A percentile compares a stretch with the other conserved stretches of the same genome.
phyloP scores from a whole-genome alignment of 495 filamentous ascomycete species.

The Talaromyces ruber region DNA sequence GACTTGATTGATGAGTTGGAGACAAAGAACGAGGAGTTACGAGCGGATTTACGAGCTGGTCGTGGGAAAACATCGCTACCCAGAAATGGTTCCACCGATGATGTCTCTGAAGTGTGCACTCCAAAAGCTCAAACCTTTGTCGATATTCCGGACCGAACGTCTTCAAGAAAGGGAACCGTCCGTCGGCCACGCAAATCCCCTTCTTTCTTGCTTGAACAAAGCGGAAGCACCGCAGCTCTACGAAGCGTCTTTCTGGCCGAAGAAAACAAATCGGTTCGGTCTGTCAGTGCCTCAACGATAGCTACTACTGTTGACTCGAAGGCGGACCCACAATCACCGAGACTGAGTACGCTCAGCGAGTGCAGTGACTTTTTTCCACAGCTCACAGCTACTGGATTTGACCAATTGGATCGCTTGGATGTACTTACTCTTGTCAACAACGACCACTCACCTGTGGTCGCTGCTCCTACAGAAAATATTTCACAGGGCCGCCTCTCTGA shows the following conservation, averaged over 20 bases:
- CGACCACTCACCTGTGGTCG: neutral
- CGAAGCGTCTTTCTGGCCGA: slow-evolving; percentile 53
- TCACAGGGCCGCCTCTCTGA: neutral
- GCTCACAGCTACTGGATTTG: slow-evolving; percentile 13
- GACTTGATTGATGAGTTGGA: slow-evolving; percentile 71
- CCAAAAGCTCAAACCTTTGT: slow-evolving; percentile 18
- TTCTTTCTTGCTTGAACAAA: slow-evolving; percentile 57
- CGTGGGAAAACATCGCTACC: slow-evolving; percentile 15
- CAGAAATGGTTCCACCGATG: slow-evolving; percentile 14
- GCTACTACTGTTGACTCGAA: slow-evolving; percentile 30
- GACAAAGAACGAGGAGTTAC: slow-evolving; percentile 51
- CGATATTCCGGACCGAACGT: slow-evolving; percentile 34
- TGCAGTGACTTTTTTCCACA: slow-evolving; percentile 62
- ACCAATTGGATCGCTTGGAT: slow-evolving; percentile 16
- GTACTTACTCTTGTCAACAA: neutral
- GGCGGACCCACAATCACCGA: slow-evolving; percentile 43
- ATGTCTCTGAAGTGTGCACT: slow-evolving; percentile 13
- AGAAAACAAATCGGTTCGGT: slow-evolving; percentile 28
- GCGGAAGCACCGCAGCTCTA: slow-evolving; percentile 53
- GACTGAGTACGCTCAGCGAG: slow-evolving; percentile 70
- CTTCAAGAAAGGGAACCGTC: slow-evolving; percentile 24
- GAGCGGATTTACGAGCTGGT: slow-evolving; percentile 30
- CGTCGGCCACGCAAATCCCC: slow-evolving; percentile 44
- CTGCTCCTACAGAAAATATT: neutral
- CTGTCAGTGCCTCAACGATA: slow-evolving; percentile 23